A percentile compares a stretch with the other conserved stretches of the same genome.
Evolutionary conservation across 306 rosid species (phyloP).

Genomic region (Alnus rubra): DNA sequence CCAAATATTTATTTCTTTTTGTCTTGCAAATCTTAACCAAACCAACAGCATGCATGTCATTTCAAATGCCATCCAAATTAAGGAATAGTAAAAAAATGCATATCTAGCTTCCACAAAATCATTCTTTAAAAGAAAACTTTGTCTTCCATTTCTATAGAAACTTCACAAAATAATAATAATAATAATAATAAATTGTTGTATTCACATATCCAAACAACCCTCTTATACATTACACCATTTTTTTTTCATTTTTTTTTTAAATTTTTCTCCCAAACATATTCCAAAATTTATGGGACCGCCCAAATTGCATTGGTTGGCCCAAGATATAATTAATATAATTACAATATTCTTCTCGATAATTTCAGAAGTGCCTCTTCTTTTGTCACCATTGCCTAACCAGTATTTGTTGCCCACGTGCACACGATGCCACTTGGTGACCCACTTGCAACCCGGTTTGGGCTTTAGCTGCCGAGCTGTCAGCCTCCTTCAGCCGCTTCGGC

Average conservation of each 20-base stretch:
- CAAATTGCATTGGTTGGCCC: not conserved
- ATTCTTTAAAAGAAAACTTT: not conserved
- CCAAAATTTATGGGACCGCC: not conserved
- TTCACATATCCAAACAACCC: conserved; percentile 8
- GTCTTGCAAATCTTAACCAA: no score
- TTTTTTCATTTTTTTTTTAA: not conserved
- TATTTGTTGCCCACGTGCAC: conserved; percentile 34
- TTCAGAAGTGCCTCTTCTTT: not conserved
- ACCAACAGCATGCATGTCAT: no score
- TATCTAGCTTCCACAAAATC: no score
- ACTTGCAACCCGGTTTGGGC: conserved; percentile 25
- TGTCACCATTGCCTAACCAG: conserved; percentile 19
- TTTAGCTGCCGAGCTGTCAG: not conserved
- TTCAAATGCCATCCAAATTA: no score
- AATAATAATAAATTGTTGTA: not conserved
- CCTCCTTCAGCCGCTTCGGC: conserved; percentile 54
- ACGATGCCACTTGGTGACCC: conserved; percentile 18
- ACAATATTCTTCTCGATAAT: conserved; percentile 12
- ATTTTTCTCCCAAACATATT: not conserved
- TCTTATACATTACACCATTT: not conserved
- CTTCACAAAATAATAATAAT: not conserved
- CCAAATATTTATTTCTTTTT: no score
- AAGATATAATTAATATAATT: conserved; percentile 6
- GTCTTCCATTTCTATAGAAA: not conserved
- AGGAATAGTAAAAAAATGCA: no score